Percentiles rank a stretch among this genome's conserved stretches.
Conservation (phyloP, 495 filamentous ascomycete genomes). For the Neurospora tetrasperma region DNA sequence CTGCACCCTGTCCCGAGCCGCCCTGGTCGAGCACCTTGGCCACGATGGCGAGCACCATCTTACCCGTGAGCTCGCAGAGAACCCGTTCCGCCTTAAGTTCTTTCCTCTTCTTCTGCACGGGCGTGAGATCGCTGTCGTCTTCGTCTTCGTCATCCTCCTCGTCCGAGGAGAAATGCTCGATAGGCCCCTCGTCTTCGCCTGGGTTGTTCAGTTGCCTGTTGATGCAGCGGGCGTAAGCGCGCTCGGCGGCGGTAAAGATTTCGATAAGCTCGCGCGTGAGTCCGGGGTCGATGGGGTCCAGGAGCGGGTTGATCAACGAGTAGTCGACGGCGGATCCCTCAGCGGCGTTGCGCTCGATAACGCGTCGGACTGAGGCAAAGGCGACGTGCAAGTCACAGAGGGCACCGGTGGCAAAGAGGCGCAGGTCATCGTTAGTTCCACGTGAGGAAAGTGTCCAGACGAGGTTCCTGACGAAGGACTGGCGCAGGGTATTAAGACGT, state of each 20-base stretch:
- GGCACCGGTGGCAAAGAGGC: constrained; percentile 60
- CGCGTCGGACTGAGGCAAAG: constrained; percentile 58
- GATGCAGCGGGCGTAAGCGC: constrained; percentile 58
- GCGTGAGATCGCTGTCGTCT: constrained; percentile 44
- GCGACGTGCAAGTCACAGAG: constrained; percentile 74
- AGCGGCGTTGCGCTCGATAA: constrained; percentile 16
- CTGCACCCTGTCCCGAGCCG: constrained; percentile 29
- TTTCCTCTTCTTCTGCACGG: constrained; percentile 44
- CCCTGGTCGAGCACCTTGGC: constrained; percentile 60
- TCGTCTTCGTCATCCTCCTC: constrained; percentile 49
- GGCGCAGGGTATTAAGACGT: constrained; percentile 45
- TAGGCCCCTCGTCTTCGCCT: constrained; percentile 55
- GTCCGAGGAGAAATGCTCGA: constrained; percentile 38
- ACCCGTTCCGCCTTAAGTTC: constrained; percentile 67
- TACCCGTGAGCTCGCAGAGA: constrained; percentile 74
- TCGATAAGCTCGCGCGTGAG: constrained; percentile 54
- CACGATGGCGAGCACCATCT: constrained; percentile 67
- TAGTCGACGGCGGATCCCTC: constrained; percentile 22
- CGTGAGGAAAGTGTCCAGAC: constrained; percentile 54
- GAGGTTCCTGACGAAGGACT: constrained; percentile 49
- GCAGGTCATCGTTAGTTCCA: constrained; percentile 60
- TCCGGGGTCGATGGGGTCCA: constrained; percentile 49
- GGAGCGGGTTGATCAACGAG: constrained; percentile 49
- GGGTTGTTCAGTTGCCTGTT: constrained; percentile 55
- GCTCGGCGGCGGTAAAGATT: constrained; percentile 66